phyloP scores from a whole-genome alignment of 2,329 filamentous ascomycete genomes.

The Cladosporium cucumerinum region DNA sequence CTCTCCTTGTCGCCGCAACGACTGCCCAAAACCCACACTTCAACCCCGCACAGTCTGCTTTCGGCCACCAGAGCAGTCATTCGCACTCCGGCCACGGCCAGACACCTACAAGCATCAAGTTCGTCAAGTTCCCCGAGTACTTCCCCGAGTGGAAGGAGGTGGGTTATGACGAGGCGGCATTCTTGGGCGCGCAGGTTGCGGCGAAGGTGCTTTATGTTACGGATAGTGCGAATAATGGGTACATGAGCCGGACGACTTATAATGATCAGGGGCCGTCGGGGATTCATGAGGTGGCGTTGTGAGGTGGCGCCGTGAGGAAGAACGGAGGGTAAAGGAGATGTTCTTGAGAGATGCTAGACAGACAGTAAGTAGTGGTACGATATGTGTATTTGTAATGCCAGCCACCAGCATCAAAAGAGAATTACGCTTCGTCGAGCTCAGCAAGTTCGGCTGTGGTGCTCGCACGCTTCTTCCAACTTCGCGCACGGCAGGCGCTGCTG shows the following conservation, averaged over 20 bases:
- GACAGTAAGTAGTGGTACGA: neutral
- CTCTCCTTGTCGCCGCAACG: conserved; percentile 86
- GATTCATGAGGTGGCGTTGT: conserved; percentile 54
- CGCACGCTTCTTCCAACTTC: neutral
- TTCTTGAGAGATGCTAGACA: neutral
- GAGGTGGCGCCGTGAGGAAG: neutral
- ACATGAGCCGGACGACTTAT: conserved; percentile 65
- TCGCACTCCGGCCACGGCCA: conserved; percentile 62
- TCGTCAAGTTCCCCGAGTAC: conserved; percentile 74
- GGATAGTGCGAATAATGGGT: conserved; percentile 63
- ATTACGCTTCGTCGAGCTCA: neutral
- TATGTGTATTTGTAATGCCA: neutral
- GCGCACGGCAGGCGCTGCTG: neutral
- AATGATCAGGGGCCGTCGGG: conserved; percentile 64
- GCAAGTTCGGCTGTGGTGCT: neutral
- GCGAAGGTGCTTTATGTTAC: conserved; percentile 71
- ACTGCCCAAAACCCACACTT: conserved; percentile 61
- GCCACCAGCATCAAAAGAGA: neutral
- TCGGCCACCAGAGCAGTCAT: conserved; percentile 27
- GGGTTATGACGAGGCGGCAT: conserved; percentile 75
- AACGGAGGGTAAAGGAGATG: neutral
- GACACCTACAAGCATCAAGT: conserved; percentile 81
- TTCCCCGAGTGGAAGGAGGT: conserved; percentile 82
- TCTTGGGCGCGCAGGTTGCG: conserved; percentile 83
- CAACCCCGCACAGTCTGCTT: conserved; percentile 33